A percentile compares a stretch with the other conserved stretches of the same genome.
Evolutionary conservation across 352 stramenopile species (phyloP).

Genomic region (Phytophthora quininea): DNA sequence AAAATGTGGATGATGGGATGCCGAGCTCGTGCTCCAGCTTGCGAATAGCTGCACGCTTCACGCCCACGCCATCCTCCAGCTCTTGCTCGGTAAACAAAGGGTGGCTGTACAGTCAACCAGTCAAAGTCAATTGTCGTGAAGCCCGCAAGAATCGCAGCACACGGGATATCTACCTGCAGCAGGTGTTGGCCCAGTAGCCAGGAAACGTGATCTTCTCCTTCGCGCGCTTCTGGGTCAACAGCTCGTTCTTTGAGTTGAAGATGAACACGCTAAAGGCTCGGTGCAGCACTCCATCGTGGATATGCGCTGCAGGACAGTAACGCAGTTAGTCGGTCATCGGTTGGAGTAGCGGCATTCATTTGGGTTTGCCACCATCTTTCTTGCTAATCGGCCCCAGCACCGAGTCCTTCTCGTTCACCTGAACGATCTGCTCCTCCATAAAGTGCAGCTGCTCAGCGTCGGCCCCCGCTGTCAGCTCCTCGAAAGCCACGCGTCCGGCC

Average conservation of each 20-base stretch:
- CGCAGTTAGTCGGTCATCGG: conserved; percentile 1
- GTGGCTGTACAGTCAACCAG: conserved; percentile 68
- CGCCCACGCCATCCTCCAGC: conserved; percentile 75
- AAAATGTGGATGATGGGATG: conserved; percentile 89
- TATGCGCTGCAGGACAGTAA: conserved; percentile 52
- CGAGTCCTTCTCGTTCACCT: conserved; percentile 85
- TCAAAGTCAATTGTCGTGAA: background rate
- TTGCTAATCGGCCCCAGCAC: conserved; percentile 87
- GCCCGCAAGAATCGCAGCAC: background rate
- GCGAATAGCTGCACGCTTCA: conserved; percentile 95
- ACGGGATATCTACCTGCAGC: conserved; percentile 81
- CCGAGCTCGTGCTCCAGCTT: conserved; percentile 99
- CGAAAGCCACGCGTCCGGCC: conserved; percentile 49
- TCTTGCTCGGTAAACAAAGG: conserved; percentile 94
- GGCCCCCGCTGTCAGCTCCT: conserved; percentile 66
- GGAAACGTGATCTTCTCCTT: conserved; percentile 99
- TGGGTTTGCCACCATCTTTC: conserved; percentile 62
- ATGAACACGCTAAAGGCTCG: conserved; percentile 88
- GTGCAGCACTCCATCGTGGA: conserved; percentile 80
- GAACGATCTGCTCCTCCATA: conserved; percentile 92
- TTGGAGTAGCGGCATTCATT: background rate
- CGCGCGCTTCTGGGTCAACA: conserved; percentile 92
- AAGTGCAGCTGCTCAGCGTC: conserved; percentile 86
- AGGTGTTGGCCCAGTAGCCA: conserved; percentile 99
- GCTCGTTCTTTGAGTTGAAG: conserved; percentile 86